Percentiles rank a stretch among this genome's conserved stretches.
Conservation (phyloP, 148 eudicot genomes). For the Amaranthus palmeri region DNA sequence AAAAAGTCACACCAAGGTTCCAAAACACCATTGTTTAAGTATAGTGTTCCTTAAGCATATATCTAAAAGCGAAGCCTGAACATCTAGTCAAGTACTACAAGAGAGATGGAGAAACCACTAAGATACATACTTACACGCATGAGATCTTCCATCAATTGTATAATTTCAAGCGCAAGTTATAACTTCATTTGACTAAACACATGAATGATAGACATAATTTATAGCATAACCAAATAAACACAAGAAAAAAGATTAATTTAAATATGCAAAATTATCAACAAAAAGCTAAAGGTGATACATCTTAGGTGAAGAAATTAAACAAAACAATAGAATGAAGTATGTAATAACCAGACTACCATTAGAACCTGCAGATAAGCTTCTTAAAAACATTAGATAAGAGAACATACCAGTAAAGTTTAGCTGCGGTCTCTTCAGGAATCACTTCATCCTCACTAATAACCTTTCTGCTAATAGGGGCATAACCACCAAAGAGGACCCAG, state of each 20-base stretch:
- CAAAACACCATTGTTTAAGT: too few species aligned
- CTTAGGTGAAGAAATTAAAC: neutral
- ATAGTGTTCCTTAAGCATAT: too few species aligned
- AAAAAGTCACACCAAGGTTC: too few species aligned
- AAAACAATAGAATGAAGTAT: neutral
- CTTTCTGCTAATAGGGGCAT: conserved; percentile 96
- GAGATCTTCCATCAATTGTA: too few species aligned
- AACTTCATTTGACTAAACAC: neutral
- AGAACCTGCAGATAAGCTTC: neutral
- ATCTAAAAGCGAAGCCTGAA: too few species aligned
- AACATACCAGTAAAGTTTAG: conserved; percentile 63
- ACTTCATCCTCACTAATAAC: conserved; percentile 80
- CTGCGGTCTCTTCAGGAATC: conserved; percentile 68
- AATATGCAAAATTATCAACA: neutral
- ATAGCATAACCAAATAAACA: neutral
- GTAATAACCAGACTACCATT: neutral
- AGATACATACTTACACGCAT: too few species aligned
- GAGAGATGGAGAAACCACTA: too few species aligned
- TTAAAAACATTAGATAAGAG: neutral
- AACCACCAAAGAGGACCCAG: conserved; percentile 98
- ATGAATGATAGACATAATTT: neutral
- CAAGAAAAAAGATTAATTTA: neutral
- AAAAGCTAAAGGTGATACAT: neutral
- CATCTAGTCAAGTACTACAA: too few species aligned
- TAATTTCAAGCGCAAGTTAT: too few species aligned